phyloP scores from a whole-genome alignment of 768 basidiomycete species.

The Psilocybe azurescens region DNA sequence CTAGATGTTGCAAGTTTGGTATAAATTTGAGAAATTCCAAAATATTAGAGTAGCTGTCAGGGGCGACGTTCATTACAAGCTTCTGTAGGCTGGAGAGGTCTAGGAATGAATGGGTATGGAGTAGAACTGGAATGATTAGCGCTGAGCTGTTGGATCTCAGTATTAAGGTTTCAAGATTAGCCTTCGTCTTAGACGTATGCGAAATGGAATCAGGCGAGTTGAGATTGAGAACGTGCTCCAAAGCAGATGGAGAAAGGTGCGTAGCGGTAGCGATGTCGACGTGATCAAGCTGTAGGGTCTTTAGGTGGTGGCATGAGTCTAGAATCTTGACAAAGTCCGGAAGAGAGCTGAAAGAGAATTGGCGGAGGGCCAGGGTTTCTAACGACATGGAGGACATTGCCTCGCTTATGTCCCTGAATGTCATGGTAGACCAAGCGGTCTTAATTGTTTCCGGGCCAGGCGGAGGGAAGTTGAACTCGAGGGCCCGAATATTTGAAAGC shows the following conservation, averaged over 20 bases:
- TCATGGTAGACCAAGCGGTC: conserved; percentile 28
- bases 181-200: conserved; percentile 11
- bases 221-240: conserved; percentile 22
- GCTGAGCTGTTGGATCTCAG: conserved; percentile 23
- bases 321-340: conserved; percentile 25
- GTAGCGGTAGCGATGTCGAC: conserved; percentile 22
- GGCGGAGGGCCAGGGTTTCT: conserved; percentile 25
- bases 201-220: conserved; percentile 5
- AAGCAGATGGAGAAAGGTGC: conserved; percentile 20
- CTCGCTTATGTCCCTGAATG: conserved; percentile 28
- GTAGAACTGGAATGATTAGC: conserved; percentile 24
- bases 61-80: conserved; percentile 22
- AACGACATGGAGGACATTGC: conserved; percentile 21
- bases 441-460: conserved; percentile 19
- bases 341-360: conserved; percentile 24
- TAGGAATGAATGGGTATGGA: conserved; percentile 24
- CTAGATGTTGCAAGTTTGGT: conserved; percentile 20
- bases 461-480: conserved; percentile 26
- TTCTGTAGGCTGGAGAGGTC: conserved; percentile 17
- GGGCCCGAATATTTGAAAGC: conserved; percentile 17
- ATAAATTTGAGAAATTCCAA: conserved; percentile 19
- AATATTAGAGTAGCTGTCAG: conserved; percentile 23
- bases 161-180: conserved; percentile 18
- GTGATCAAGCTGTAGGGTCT: conserved; percentile 24
- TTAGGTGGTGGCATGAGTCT: conserved; percentile 19